A percentile compares a stretch with the other conserved stretches of the same genome.
phyloP scores from a whole-genome alignment of 1,284 basidiomycete species.

The Moesziomyces sp. region DNA sequence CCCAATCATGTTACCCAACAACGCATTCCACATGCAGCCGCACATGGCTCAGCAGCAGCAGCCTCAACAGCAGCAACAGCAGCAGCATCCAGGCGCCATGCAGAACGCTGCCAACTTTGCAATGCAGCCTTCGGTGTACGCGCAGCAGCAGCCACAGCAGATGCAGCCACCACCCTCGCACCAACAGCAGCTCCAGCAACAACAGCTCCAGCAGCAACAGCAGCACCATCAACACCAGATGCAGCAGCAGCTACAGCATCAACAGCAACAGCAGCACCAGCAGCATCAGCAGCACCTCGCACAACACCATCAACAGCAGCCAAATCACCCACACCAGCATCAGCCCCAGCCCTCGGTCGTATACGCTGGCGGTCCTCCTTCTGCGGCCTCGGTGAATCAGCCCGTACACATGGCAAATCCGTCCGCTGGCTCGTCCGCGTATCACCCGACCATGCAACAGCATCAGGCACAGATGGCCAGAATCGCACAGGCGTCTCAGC shows the following conservation, averaged over 20 bases:
- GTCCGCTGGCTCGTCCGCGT: slow-evolving; percentile 27
- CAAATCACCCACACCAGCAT: slow-evolving; percentile 22
- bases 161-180: slow-evolving; percentile 8
- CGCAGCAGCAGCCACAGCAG: slow-evolving; percentile 6
- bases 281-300: slow-evolving; percentile 24
- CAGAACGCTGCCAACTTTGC: not conserved
- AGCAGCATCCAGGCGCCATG: slow-evolving; percentile 9
- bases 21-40: slow-evolving; percentile 37
- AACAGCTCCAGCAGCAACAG: slow-evolving; percentile 21
- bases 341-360: slow-evolving; percentile 23
- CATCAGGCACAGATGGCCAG: slow-evolving; percentile 46
- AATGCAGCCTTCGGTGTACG: not conserved
- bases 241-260: slow-evolving; percentile 12
- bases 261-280: slow-evolving; percentile 16
- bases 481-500: slow-evolving; percentile 33
- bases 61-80: slow-evolving; percentile 17
- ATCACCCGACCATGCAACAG: slow-evolving; percentile 47
- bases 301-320: slow-evolving; percentile 10
- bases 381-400: slow-evolving; percentile 8
- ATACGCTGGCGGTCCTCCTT: slow-evolving; percentile 10
- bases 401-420: slow-evolving; percentile 19
- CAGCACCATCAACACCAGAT: slow-evolving; percentile 7
- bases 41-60: slow-evolving; percentile 33
- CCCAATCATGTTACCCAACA: slow-evolving; percentile 44
- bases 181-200: slow-evolving; percentile 25